Evolutionary conservation across 2,329 filamentous ascomycete genomes (phyloP), one percentile per base, ranked within the genome.

Genomic region (Paradendryphiella salina): DNA sequence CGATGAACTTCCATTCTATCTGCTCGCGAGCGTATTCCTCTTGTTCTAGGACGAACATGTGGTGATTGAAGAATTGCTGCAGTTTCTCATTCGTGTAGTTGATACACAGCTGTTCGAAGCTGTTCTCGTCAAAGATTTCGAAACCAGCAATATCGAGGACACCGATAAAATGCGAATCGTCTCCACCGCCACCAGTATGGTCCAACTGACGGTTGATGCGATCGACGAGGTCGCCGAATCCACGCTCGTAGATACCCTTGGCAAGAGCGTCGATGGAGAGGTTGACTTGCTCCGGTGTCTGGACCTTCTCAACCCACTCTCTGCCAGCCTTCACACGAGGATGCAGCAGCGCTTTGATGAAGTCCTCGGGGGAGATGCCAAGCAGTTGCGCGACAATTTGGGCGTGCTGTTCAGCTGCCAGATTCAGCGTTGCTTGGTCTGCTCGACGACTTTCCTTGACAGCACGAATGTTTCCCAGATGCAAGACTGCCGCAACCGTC

Each of bases 41-140:
- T 68, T 99, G 94, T 71, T 99, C 94, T 6, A 99, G 80, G 8
- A 99, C 94, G 69, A 99, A 99, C 94, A 99, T 99, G 78, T 99
- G 95, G 71, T 99, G 94, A 67, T 99, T 99, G 82, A 99, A 99
- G 74, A 99, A 99, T 63, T 99, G 94, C 69, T 99, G 94, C 5
- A 99, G 79, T 76, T 99, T 99, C 77, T 99, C 94, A 75, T 99
- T 99, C 69, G 97, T 95, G 69, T 97, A 99, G 79, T 99, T 99
- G 81, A 99, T 99, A 76, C 94, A 99, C 6, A 99, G 84, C 75
- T 99, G 94, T 73, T 99, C 94, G 67, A 99, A 99, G 60, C 90
- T 96, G 78, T 99, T 99, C 77, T 93, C 94, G 72, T 99, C 94
- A 63, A 99, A 99, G 52, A 99, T 99, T 70, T 99, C 94, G 74